These are phyloP conservation scores for Leccinum ponderosum DNA, from an alignment of 1,284 basidiomycete genomes.

Conservation along the genomic window DNA sequence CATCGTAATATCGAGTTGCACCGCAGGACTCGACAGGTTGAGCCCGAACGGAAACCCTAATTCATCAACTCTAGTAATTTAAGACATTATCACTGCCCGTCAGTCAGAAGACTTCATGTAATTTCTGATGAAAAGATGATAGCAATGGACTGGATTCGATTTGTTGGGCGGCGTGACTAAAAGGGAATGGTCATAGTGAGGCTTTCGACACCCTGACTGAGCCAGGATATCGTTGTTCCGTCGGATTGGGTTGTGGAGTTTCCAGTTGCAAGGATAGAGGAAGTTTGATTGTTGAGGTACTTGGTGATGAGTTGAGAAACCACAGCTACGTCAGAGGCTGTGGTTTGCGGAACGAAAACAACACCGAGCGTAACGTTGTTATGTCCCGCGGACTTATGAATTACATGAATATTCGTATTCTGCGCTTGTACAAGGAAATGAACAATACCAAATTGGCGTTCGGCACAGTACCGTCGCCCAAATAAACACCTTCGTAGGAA, in stretches of 20 bases:
- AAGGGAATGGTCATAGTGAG: constrained; percentile 65
- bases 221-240: constrained; percentile 63
- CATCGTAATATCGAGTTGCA: too few species aligned
- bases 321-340: constrained; percentile 47
- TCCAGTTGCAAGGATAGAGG: constrained; percentile 62
- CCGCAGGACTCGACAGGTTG: constrained; percentile 52
- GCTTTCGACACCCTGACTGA: constrained; percentile 60
- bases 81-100: constrained; percentile 15
- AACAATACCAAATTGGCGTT: constrained; percentile 50
- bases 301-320: constrained; percentile 71
- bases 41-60: constrained; percentile 74
- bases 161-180: constrained; percentile 54
- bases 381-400: constrained; percentile 46
- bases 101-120: constrained; percentile 60
- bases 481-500: constrained; percentile 56
- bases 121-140: constrained; percentile 58
- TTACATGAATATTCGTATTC: neutral
- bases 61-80: neutral
- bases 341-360: constrained; percentile 57
- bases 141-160: constrained; percentile 68
- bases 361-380: constrained; percentile 68
- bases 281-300: constrained; percentile 67
- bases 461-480: constrained; percentile 59
- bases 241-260: constrained; percentile 55
- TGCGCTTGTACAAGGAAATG: neutral